A percentile compares a stretch with the other conserved stretches of the same genome.
Conservation (phyloP, 2,329 filamentous ascomycete genomes). For the Epichloe glyceriae region DNA sequence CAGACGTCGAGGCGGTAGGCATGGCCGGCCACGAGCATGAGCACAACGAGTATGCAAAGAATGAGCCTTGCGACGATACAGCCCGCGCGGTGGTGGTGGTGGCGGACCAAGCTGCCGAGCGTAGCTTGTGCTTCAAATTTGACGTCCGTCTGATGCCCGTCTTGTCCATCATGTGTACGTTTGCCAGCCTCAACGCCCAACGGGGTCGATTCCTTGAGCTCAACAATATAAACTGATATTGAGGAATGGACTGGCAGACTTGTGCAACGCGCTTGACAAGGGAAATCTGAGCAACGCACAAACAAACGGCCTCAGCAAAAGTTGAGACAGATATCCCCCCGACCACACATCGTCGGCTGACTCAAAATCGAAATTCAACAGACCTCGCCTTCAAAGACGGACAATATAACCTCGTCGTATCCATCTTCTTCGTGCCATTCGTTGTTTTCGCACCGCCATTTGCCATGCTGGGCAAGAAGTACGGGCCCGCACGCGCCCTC, state of each 20-base stretch:
- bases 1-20: constrained; percentile 4
- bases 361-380: constrained; percentile 9
- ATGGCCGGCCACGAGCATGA: constrained; percentile 6
- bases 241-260: constrained; percentile 15
- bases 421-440: constrained; percentile 65
- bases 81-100: constrained; percentile 14
- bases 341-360: constrained; percentile 8
- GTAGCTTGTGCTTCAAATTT: constrained; percentile 39
- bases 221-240: neutral
- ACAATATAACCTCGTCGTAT: constrained; percentile 59
- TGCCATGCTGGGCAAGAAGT: constrained; percentile 56
- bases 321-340: constrained; percentile 7
- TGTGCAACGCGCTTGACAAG: constrained; percentile 35
- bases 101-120: constrained; percentile 32
- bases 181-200: too few species aligned
- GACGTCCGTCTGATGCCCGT: constrained; percentile 41
- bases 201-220: too few species aligned
- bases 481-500: constrained; percentile 52
- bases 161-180: constrained; percentile 38
- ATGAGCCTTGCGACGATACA: constrained; percentile 9
- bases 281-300: constrained; percentile 39
- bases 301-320: constrained; percentile 32
- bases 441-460: constrained; percentile 51
- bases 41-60: constrained; percentile 7
- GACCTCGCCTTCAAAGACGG: constrained; percentile 39